Percentiles rank a stretch among this genome's conserved stretches.
Evolutionary conservation across 1,284 basidiomycete species (phyloP).

Genomic region (Prillingera fragicola): DNA sequence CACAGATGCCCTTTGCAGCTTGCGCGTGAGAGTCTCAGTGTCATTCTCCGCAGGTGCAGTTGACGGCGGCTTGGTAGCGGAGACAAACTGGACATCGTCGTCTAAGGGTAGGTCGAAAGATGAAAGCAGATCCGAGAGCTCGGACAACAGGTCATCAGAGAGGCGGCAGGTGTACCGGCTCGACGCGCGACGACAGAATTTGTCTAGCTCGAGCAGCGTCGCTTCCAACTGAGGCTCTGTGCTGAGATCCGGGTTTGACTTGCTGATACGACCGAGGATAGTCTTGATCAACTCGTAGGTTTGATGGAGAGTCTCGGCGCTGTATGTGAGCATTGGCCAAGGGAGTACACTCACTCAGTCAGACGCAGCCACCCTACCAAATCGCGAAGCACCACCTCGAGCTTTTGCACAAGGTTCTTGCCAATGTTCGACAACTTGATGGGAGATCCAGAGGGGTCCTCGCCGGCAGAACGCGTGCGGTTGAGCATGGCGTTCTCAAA

Average conservation of each 20-base stretch:
- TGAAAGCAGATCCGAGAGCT: constrained; percentile 42
- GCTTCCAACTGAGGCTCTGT: constrained; percentile 24
- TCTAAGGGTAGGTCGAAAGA: constrained; percentile 37
- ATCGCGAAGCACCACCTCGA: constrained; percentile 71
- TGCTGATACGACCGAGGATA: constrained; percentile 57
- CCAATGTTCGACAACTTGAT: constrained; percentile 50
- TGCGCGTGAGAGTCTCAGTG: not conserved
- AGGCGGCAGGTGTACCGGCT: constrained; percentile 43
- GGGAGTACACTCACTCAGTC: constrained; percentile 57
- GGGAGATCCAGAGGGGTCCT: constrained; percentile 27
- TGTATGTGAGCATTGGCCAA: constrained; percentile 7
- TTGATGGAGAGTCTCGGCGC: constrained; percentile 75
- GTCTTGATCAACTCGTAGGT: constrained; percentile 74
- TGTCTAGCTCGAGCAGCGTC: constrained; percentile 41
- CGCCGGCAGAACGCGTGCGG: constrained; percentile 33
- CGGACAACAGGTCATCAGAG: constrained; percentile 44
- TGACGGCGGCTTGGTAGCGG: not conserved
- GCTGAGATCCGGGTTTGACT: constrained; percentile 26
- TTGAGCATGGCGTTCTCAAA: constrained; percentile 65
- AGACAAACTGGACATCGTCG: constrained; percentile 43
- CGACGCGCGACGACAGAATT: constrained; percentile 39
- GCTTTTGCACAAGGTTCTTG: constrained; percentile 66
- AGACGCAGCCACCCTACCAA: constrained; percentile 79
- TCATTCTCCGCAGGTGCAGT: not conserved
- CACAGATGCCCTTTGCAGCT: not conserved